A percentile compares a stretch with the other conserved stretches of the same genome.
These are phyloP conservation scores for Diaporthe velutina DNA, from an alignment of 2,329 filamentous ascomycete species.

Conservation along the genomic window DNA sequence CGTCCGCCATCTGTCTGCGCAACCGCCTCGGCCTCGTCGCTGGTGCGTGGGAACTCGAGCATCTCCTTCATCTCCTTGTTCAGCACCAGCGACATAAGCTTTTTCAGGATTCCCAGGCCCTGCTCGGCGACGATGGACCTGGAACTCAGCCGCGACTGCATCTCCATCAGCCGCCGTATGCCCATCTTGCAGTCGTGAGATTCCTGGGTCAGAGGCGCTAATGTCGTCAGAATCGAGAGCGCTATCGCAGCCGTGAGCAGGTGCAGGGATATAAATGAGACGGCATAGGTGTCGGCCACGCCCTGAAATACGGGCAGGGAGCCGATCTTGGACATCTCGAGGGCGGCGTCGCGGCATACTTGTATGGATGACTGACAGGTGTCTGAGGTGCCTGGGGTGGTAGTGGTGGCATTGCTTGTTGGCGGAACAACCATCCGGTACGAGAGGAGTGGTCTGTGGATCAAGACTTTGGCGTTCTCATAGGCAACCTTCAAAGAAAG, in stretches of 20 bases:
- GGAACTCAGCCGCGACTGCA: constrained; percentile 41
- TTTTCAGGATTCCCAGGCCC: constrained; percentile 42
- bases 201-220: constrained; percentile 42
- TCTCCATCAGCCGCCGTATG: constrained; percentile 43
- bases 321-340: constrained; percentile 42
- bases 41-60: background rate
- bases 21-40: background rate
- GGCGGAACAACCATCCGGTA: background rate
- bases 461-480: background rate
- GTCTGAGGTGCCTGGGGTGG: background rate
- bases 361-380: constrained; percentile 29
- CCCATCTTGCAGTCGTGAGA: constrained; percentile 42
- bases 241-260: constrained; percentile 45
- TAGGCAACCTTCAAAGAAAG: background rate
- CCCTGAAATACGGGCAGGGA: constrained; percentile 34
- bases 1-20: fast-evolving
- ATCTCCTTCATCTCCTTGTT: constrained; percentile 33
- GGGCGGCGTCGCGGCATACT: constrained; percentile 43
- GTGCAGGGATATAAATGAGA: constrained; percentile 44
- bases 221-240: constrained; percentile 42
- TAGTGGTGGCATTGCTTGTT: background rate
- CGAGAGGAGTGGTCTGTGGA: background rate
- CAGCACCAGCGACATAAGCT: constrained; percentile 43
- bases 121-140: constrained; percentile 44
- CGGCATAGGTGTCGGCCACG: constrained; percentile 44